Evolutionary conservation across 345 rosid genomes (phyloP).

Genomic region (Aquilaria malaccensis): DNA sequence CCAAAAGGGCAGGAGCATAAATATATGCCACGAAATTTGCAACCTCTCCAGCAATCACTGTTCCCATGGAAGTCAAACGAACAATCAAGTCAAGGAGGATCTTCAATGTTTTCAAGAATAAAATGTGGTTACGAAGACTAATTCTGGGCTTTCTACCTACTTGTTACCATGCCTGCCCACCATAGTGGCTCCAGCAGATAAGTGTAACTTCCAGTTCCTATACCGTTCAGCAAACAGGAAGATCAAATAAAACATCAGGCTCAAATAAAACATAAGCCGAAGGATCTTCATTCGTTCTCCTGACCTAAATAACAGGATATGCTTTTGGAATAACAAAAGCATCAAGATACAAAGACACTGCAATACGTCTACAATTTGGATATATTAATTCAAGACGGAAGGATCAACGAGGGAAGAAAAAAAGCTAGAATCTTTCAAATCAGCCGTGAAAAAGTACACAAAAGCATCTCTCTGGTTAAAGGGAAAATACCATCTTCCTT

Average conservation of each 20-base stretch:
- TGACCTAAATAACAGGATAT: background rate
- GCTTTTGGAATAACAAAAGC: background rate
- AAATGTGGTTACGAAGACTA: no score
- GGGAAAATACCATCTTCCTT: no score
- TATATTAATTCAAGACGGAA: no score
- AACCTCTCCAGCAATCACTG: constrained; percentile 84
- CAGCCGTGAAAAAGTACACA: no score
- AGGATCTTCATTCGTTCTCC: background rate
- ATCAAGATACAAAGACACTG: background rate
- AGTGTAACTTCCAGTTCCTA: constrained; percentile 86
- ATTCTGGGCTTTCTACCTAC: constrained; percentile 29
- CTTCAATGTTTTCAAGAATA: no score
- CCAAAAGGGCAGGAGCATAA: constrained; percentile 91
- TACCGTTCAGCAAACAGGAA: constrained; percentile 15
- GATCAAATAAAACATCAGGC: background rate
- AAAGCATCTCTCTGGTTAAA: no score
- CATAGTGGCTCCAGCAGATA: constrained; percentile 91
- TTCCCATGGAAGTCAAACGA: constrained; percentile 11
- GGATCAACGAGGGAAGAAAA: no score
- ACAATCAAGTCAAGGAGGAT: background rate
- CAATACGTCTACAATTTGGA: background rate
- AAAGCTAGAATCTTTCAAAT: no score
- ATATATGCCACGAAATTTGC: constrained; percentile 92
- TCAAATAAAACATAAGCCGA: constrained; percentile 1
- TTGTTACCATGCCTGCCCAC: constrained; percentile 93